Base-by-base conservation (phyloP, 129 eudicot species). In the Kitagawia praeruptora region DNA sequence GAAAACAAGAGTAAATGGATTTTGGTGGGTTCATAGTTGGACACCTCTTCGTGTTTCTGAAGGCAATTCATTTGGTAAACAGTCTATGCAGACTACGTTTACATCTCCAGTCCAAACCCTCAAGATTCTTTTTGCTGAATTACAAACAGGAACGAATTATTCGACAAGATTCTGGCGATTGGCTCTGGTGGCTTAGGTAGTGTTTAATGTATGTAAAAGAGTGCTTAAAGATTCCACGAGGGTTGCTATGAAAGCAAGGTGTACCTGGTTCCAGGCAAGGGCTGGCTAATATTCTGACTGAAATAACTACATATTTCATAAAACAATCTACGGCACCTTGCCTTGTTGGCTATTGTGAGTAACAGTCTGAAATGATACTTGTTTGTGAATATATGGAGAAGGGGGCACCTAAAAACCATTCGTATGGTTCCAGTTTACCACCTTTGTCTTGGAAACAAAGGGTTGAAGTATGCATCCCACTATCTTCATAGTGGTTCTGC, bases 331-430 rank as follows among this genome's bases (percentile, higher is more conserved):
- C 91, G 89, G 8, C 98, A 93, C 75, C 97, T 93, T 70, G 87
- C 97, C 87, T 93, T 37, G 94, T 93, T 25, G 94, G 98, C 45
- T 87, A 83, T 53, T 93, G 98, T 78, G 98, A 93, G 76, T 97
- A 93, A 79, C 96, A 91, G 80, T 87, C 93, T 0, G 98, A 93
- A 58, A 93, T 93, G 98, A 89, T 91, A 54, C 97, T 93, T 58
- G 98, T 91, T 27, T 93, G 91, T 41, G 98, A 93, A 87, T 93
- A 91, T 53, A 81, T 93, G 91, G 94, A 93, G 77, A 91, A 89
- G 74, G 96, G 98, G 6, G 89, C 97, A 0, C 80, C 91, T 27
- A 93, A 86, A 70, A 84, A 78, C 42, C 97, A 92, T 79, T 79
- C 89, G 47, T 92, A 93, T 61, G 98, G 98, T 56, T 75, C 87